phyloP scores from a whole-genome alignment of 176 grass and related monocot species.

The Aegilops umbellulata region DNA sequence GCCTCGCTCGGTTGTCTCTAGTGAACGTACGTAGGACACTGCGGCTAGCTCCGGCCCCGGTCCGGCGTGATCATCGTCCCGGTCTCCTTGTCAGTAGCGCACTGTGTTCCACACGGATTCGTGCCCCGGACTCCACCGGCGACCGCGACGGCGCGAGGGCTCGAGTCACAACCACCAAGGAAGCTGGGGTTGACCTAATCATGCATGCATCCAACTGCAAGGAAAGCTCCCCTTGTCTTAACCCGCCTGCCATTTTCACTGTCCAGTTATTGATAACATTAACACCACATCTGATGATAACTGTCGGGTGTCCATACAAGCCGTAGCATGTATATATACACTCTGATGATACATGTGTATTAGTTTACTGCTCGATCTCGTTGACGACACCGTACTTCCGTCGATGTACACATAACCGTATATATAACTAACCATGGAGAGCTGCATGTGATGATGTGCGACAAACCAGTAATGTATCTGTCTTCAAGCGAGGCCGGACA shows the following conservation, averaged over 20 bases:
- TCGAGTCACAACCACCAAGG: constrained; percentile 60
- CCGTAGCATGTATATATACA: not conserved
- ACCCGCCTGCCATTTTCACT: constrained; percentile 12
- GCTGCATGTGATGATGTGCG: too few species aligned
- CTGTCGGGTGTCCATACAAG: constrained; percentile 30
- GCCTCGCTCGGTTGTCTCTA: constrained; percentile 1
- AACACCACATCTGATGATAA: constrained; percentile 34
- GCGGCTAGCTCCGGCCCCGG: not conserved
- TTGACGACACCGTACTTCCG: constrained; percentile 19
- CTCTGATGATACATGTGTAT: constrained; percentile 27
- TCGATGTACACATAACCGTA: not conserved
- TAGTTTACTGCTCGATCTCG: constrained; percentile 29
- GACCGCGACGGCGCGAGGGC: constrained; percentile 44
- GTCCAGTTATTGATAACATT: too few species aligned
- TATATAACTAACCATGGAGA: not conserved
- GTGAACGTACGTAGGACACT: not conserved
- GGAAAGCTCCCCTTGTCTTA: constrained; percentile 22
- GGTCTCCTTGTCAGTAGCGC: constrained; percentile 23
- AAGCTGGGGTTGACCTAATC: constrained; percentile 47
- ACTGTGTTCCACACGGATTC: constrained; percentile 28
- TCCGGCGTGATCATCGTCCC: constrained; percentile 3
- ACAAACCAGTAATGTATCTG: too few species aligned
- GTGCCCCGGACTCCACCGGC: constrained; percentile 46
- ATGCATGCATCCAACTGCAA: constrained; percentile 14
- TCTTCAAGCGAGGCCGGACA: too few species aligned